Conservation (phyloP, 2,329 filamentous ascomycete species). For the Cordyceps javanica region DNA sequence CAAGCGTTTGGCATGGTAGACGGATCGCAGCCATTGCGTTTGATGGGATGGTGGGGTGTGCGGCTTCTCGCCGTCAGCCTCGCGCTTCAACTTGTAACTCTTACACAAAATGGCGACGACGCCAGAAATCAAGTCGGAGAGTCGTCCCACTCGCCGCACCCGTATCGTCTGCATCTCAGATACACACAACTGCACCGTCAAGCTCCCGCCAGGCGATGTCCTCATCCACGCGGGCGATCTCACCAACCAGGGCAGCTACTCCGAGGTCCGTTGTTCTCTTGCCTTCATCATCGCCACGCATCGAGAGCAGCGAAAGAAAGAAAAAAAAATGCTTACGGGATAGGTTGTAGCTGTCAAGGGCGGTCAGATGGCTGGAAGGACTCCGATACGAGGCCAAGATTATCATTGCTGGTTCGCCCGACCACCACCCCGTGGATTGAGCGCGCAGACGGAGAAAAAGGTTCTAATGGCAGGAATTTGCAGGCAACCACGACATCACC, state of each 20-base stretch:
- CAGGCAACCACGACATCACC: constrained; percentile 71
- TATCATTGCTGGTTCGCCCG: constrained; percentile 55
- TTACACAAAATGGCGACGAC: background rate
- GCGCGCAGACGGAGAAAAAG: too few relatives aligned
- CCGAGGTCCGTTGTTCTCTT: constrained; percentile 45
- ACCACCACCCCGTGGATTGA: too few relatives aligned
- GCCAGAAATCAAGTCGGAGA: background rate
- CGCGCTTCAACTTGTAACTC: background rate
- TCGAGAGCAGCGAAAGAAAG: constrained; percentile 5
- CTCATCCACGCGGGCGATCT: constrained; percentile 72
- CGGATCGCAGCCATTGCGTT: too few relatives aligned
- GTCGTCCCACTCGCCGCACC: constrained; percentile 36
- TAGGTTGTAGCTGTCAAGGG: constrained; percentile 45
- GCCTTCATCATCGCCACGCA: background rate
- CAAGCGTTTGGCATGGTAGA: too few relatives aligned
- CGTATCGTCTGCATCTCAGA: constrained; percentile 72
- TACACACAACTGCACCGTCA: constrained; percentile 62
- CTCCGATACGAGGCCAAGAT: constrained; percentile 65
- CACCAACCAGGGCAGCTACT: constrained; percentile 62
- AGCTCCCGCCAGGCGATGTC: constrained; percentile 65
- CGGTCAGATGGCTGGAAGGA: constrained; percentile 60
- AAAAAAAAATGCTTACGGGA: constrained; percentile 9
- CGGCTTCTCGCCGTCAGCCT: background rate
- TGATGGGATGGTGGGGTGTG: background rate
- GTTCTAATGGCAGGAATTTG: background rate